phyloP scores from a whole-genome alignment of 2,329 filamentous ascomycete genomes.

The Beauveria varroae region DNA sequence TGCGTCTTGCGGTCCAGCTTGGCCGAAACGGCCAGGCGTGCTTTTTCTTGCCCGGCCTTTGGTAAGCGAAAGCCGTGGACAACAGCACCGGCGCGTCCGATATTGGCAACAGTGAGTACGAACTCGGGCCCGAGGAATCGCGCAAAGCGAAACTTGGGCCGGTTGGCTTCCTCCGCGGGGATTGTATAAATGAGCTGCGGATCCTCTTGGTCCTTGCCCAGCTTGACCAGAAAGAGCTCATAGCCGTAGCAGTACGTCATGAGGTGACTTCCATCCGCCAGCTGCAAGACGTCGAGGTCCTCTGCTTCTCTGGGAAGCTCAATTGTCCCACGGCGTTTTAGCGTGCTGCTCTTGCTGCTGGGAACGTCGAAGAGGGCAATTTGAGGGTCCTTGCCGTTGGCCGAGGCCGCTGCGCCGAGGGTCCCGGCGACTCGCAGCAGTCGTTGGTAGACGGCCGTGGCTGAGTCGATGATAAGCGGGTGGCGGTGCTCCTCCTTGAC shows the following conservation, averaged over 20 bases:
- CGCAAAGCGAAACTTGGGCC: slow-evolving; percentile 49
- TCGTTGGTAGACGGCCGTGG: slow-evolving; percentile 51
- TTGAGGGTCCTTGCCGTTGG: slow-evolving; percentile 67
- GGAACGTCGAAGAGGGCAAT: slow-evolving; percentile 80
- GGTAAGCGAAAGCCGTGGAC: slow-evolving; percentile 51
- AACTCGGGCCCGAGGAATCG: slow-evolving; percentile 53
- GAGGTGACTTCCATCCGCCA: slow-evolving; percentile 54
- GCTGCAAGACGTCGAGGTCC: slow-evolving; percentile 62
- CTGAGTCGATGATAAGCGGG: slow-evolving; percentile 42
- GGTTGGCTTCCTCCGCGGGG: slow-evolving; percentile 37
- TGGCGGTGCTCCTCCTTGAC: slow-evolving; percentile 30
- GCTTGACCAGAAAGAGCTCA: slow-evolving; percentile 61
- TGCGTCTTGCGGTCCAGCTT: slow-evolving; percentile 61
- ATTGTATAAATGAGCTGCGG: slow-evolving; percentile 51
- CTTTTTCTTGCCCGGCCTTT: slow-evolving; percentile 27
- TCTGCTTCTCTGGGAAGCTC: slow-evolving; percentile 51
- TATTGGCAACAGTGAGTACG: slow-evolving; percentile 49
- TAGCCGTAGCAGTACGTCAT: slow-evolving; percentile 73
- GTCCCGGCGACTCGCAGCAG: slow-evolving; percentile 52
- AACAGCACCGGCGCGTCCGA: slow-evolving; percentile 48
- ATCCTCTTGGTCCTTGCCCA: slow-evolving; percentile 42
- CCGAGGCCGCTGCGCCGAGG: slow-evolving; percentile 72
- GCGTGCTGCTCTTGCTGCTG: slow-evolving; percentile 44
- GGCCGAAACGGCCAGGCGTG: slow-evolving; percentile 43
- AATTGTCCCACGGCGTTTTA: slow-evolving; percentile 41